phyloP scores from a whole-genome alignment of 352 stramenopile genomes.

The Globisporangium orthogonon region DNA sequence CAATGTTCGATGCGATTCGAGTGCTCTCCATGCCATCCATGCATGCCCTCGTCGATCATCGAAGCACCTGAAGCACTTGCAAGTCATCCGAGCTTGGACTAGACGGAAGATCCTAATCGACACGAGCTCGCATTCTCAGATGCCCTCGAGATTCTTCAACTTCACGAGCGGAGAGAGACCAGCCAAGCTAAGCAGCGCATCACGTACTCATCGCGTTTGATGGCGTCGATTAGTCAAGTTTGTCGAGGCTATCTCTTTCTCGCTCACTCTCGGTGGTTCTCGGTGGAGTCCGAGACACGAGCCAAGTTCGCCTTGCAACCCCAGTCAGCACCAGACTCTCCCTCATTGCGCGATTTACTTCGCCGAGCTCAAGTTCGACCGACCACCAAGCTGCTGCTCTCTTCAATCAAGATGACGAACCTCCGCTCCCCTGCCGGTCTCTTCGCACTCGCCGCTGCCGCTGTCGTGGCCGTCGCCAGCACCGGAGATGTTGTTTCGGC shows the following conservation, averaged over 20 bases:
- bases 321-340: background rate
- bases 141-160: background rate
- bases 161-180: background rate
- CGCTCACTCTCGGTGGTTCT: background rate
- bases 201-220: background rate
- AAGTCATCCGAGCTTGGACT: too few species aligned
- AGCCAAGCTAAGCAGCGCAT: background rate
- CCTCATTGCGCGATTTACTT: background rate
- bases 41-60: too few species aligned
- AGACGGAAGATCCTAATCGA: too few species aligned
- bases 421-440: background rate
- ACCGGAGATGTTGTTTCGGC: background rate
- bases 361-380: background rate
- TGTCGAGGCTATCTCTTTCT: background rate
- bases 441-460: background rate
- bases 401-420: background rate
- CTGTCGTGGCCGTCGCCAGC: background rate
- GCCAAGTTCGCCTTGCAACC: background rate
- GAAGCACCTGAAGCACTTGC: too few species aligned
- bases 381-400: background rate
- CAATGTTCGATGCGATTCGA: too few species aligned
- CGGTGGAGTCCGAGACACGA: background rate
- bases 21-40: too few species aligned
- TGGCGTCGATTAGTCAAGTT: background rate
- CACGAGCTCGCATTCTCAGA: background rate